Evolutionary conservation across 768 basidiomycete species (phyloP).

Genomic region (Crassisporium funariophilum): DNA sequence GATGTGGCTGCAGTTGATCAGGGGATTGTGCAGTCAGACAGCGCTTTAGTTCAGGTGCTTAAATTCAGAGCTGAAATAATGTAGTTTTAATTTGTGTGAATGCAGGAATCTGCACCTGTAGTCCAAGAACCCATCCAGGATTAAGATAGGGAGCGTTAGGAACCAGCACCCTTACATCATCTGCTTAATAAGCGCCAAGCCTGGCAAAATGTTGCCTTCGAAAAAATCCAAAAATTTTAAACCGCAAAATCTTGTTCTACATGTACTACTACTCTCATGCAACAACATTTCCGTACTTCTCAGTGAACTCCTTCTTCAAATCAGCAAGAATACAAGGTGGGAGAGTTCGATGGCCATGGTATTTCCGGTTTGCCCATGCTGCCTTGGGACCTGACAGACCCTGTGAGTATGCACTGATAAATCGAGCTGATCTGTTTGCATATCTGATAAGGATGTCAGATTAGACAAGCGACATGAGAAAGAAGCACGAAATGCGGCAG

Average conservation of each 20-base stretch:
- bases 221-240: neutral
- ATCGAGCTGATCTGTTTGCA: neutral
- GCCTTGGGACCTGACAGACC: slow-evolving; percentile 14
- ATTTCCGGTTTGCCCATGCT: slow-evolving; percentile 26
- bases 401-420: neutral
- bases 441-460: neutral
- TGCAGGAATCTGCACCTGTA: too few species aligned
- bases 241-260: neutral
- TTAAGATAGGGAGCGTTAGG: too few species aligned
- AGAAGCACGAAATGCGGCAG: neutral
- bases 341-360: slow-evolving; percentile 26
- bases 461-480: neutral
- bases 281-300: neutral
- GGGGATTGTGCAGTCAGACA: too few species aligned
- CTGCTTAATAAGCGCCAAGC: neutral
- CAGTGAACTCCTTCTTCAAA: neutral
- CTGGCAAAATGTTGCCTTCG: neutral
- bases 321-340: slow-evolving; percentile 14
- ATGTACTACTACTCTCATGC: neutral
- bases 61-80: too few species aligned
- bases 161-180: too few species aligned
- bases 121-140: too few species aligned
- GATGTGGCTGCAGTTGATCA: too few species aligned
- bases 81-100: too few species aligned
- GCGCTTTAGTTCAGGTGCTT: too few species aligned